Conservation (phyloP, 2,329 filamentous ascomycete genomes). For the Nothomitra cinnamomea region DNA sequence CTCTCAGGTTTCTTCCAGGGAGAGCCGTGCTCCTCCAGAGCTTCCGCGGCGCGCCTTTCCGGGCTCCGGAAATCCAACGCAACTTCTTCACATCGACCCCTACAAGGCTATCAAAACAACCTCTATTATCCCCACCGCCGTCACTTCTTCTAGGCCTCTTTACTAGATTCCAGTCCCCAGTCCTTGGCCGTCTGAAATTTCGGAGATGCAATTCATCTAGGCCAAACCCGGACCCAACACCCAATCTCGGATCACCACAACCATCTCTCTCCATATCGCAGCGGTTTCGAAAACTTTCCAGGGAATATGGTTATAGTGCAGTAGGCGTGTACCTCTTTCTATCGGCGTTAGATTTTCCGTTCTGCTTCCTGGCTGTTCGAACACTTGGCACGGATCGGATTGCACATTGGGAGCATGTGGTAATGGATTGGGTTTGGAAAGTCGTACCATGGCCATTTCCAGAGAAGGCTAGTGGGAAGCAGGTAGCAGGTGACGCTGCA, state of each 20-base stretch:
- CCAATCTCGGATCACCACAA: background rate
- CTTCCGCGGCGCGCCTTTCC: background rate
- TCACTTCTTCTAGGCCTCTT: background rate
- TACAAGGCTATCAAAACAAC: background rate
- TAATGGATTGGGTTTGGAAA: conserved; percentile 23
- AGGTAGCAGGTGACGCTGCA: conserved; percentile 3
- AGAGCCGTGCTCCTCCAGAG: background rate
- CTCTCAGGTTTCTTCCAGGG: background rate
- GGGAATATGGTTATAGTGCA: conserved; percentile 88
- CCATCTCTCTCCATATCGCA: conserved; percentile 41
- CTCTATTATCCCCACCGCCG: background rate
- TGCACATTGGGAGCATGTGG: conserved; percentile 35
- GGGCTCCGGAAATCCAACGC: background rate
- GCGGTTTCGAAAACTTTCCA: conserved; percentile 64
- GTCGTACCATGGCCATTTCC: conserved; percentile 14
- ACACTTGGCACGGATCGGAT: conserved; percentile 73
- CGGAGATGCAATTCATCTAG: conserved; percentile 2
- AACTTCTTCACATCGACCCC: background rate
- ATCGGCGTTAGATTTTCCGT: conserved; percentile 78
- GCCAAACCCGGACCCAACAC: background rate
- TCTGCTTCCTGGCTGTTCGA: conserved; percentile 81
- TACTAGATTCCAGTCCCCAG: background rate
- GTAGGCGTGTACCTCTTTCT: conserved; percentile 78
- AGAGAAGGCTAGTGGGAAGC: conserved; percentile 3
- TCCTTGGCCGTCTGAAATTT: background rate